These are phyloP conservation scores for Laburnicola sp. DNA, from an alignment of 2,329 filamentous ascomycete species.

Conservation along the genomic window DNA sequence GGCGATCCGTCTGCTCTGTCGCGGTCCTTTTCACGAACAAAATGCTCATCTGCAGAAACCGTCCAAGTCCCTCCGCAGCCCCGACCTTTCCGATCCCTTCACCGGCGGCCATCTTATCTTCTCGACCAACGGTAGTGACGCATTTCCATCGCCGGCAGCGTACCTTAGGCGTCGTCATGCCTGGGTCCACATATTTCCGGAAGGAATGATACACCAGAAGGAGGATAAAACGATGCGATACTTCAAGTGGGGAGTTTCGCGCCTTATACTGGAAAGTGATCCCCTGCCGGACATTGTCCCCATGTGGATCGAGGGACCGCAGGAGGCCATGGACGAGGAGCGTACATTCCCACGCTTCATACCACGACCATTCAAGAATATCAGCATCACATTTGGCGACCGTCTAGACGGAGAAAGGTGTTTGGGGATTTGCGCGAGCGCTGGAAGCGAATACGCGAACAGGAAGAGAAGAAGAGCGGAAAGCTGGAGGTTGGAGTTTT, in stretches of 20 bases:
- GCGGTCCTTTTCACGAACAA: slow-evolving; percentile 51
- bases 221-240: slow-evolving; percentile 80
- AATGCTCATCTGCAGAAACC: slow-evolving; percentile 31
- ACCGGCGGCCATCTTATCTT: slow-evolving; percentile 59
- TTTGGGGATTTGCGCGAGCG: slow-evolving; percentile 76
- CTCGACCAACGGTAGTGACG: slow-evolving; percentile 68
- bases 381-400: slow-evolving; percentile 79
- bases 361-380: slow-evolving; percentile 70
- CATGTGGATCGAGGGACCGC: slow-evolving; percentile 91
- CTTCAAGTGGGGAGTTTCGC: slow-evolving; percentile 96
- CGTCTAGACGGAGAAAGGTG: slow-evolving; percentile 70
- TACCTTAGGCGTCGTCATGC: slow-evolving; percentile 70
- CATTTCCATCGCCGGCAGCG: slow-evolving; percentile 70
- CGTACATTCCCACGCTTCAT: slow-evolving; percentile 78
- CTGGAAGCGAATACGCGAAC: slow-evolving; percentile 70
- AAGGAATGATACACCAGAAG: slow-evolving; percentile 91
- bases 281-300: slow-evolving; percentile 87
- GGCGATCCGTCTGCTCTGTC: slow-evolving; percentile 79
- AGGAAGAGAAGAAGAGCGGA: slow-evolving; percentile 52
- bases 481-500: slow-evolving; percentile 60
- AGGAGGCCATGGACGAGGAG: slow-evolving; percentile 84
- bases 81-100: slow-evolving; percentile 57
- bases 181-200: slow-evolving; percentile 96
- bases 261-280: slow-evolving; percentile 86
- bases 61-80: slow-evolving; percentile 28